Conservation (phyloP, 164 flowering plant species). For the Brasenia schreberi region DNA sequence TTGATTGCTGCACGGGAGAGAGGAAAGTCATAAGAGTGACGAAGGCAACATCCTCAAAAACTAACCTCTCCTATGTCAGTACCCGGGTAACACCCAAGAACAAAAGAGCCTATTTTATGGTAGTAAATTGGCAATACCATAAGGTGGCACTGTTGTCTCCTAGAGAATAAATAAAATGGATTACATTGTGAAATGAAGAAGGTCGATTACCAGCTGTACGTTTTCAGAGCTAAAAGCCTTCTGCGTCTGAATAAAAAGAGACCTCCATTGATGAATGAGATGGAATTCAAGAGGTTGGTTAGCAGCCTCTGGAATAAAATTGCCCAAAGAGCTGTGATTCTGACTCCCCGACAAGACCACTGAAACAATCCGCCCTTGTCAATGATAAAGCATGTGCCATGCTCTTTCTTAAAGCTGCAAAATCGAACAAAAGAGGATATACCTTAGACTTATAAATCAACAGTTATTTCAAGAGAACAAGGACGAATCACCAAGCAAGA, state of each 20-base stretch:
- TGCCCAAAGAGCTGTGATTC: neutral
- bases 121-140: too few relatives aligned
- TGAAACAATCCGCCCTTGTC: neutral
- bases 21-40: neutral
- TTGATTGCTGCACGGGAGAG: conserved; percentile 41
- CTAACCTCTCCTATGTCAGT: too few relatives aligned
- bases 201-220: neutral
- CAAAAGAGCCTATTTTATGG: too few relatives aligned
- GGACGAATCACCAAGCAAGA: neutral
- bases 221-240: neutral
- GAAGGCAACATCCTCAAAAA: too few relatives aligned
- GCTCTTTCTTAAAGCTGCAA: neutral
- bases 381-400: neutral
- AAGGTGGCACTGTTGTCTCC: too few relatives aligned
- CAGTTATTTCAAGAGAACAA: neutral
- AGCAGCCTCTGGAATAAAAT: neutral
- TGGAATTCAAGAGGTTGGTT: neutral
- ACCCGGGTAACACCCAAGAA: too few relatives aligned
- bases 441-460: too few relatives aligned
- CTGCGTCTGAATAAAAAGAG: neutral
- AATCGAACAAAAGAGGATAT: neutral
- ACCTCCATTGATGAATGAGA: neutral
- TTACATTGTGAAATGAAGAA: neutral
- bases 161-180: neutral
- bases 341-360: neutral